Conservation (phyloP, 1,284 basidiomycete genomes). For the Omphalotus olearius region DNA sequence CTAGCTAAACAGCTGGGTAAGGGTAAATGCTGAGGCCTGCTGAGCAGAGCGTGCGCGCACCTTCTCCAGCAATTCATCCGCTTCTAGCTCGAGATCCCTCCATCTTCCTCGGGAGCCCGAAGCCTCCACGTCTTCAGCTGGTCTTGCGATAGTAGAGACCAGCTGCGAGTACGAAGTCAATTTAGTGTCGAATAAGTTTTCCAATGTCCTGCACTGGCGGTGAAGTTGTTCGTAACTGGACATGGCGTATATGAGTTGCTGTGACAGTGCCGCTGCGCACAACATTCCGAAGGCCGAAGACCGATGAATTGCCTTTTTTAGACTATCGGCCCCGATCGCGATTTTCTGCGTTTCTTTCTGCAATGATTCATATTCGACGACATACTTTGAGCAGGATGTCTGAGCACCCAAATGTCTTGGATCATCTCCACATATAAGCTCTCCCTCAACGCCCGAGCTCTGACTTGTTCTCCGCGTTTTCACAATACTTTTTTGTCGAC, state of each 20-base stretch:
- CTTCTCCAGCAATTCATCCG: constrained; percentile 87
- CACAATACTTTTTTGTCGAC: no score
- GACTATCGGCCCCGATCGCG: no score
- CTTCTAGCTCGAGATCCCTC: constrained; percentile 81
- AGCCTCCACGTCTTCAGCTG: constrained; percentile 65
- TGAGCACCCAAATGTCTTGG: no score
- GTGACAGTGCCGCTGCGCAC: background rate
- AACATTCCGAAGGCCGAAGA: no score
- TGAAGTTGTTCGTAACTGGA: constrained; percentile 76
- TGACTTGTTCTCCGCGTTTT: no score
- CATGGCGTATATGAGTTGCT: constrained; percentile 35
- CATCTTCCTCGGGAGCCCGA: constrained; percentile 64
- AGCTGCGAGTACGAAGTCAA: constrained; percentile 86
- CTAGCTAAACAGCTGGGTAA: constrained; percentile 50
- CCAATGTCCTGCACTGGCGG: constrained; percentile 86
- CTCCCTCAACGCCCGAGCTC: no score
- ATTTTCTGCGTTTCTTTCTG: no score
- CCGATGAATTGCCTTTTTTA: no score
- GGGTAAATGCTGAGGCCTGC: constrained; percentile 1
- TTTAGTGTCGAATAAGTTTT: constrained; percentile 88
- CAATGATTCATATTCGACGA: background rate
- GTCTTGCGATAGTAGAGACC: constrained; percentile 68
- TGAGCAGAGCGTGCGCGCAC: constrained; percentile 36
- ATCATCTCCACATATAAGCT: no score
- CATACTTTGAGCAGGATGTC: no score